phyloP scores from a whole-genome alignment of 164 flowering plant genomes.

The Paratinospora sagittata region DNA sequence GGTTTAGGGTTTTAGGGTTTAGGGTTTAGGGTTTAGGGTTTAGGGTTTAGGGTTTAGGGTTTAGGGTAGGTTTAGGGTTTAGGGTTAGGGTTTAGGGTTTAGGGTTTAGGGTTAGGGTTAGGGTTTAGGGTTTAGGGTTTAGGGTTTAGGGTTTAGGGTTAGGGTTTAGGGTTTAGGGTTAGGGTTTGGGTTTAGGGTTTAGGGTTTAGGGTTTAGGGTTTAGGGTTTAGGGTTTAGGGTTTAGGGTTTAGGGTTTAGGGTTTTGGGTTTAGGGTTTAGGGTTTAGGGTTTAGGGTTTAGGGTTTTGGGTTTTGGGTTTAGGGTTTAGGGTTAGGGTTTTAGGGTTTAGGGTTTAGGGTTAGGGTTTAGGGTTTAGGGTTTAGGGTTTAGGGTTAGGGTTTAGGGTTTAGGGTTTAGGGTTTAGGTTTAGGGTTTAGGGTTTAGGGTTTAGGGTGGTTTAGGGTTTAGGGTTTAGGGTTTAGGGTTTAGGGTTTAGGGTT shows the following conservation, averaged over 20 bases:
- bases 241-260: slow-evolving; percentile 17
- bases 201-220: slow-evolving; percentile 8
- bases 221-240: slow-evolving; percentile 24
- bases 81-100: slow-evolving; percentile 16
- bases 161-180: slow-evolving; percentile 14
- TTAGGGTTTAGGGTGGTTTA: too few relatives aligned
- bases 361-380: slow-evolving; percentile 18
- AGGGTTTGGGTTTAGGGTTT: too few relatives aligned
- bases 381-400: too few relatives aligned
- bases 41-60: slow-evolving; percentile 22
- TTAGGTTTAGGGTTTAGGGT: slow-evolving; percentile 17
- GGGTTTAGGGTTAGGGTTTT: slow-evolving; percentile 19
- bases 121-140: slow-evolving; percentile 16
- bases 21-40: slow-evolving; percentile 16
- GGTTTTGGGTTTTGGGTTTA: slow-evolving; percentile 19
- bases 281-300: slow-evolving; percentile 15
- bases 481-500: slow-evolving; percentile 20
- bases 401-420: slow-evolving; percentile 19
- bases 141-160: slow-evolving; percentile 18
- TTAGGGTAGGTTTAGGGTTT: slow-evolving; percentile 18
- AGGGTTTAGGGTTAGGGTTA: slow-evolving; percentile 14
- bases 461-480: slow-evolving; percentile 11
- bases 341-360: slow-evolving; percentile 20
- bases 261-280: slow-evolving; percentile 16
- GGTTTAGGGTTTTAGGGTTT: slow-evolving; percentile 22